Conservation (phyloP, 768 basidiomycete genomes). For the Suillus brevipes region DNA sequence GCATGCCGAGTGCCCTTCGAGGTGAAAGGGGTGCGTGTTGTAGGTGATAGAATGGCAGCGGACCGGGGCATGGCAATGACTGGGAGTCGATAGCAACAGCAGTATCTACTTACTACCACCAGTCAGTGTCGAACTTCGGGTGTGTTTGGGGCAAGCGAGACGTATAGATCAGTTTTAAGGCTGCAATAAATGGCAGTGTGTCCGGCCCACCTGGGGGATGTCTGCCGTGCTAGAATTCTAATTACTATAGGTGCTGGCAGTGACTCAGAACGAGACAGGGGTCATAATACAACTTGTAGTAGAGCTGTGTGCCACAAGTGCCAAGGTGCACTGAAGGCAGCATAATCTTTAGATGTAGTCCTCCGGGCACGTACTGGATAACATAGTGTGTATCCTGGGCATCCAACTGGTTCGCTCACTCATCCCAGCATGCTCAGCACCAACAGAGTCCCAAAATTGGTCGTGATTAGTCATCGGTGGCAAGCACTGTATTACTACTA, state of each 20-base stretch:
- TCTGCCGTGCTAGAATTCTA: background rate
- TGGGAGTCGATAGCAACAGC: background rate
- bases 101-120: background rate
- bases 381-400: background rate
- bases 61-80: background rate
- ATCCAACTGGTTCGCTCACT: background rate
- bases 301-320: background rate
- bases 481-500: background rate
- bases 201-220: background rate
- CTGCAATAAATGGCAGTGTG: background rate
- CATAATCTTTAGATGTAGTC: background rate
- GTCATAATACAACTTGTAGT: background rate
- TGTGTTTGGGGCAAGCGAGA: background rate
- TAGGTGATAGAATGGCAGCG: background rate
- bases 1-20: background rate
- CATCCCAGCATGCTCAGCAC: background rate
- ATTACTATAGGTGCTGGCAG: no score
- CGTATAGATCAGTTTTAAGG: background rate
- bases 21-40: background rate
- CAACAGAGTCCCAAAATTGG: background rate
- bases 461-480: constrained; percentile 2
- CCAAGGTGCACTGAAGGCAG: background rate
- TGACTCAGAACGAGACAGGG: background rate
- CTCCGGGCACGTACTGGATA: background rate
- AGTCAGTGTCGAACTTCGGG: background rate